These are phyloP conservation scores for Hippophae tibetana DNA, from an alignment of 306 rosid species.

Conservation along the genomic window DNA sequence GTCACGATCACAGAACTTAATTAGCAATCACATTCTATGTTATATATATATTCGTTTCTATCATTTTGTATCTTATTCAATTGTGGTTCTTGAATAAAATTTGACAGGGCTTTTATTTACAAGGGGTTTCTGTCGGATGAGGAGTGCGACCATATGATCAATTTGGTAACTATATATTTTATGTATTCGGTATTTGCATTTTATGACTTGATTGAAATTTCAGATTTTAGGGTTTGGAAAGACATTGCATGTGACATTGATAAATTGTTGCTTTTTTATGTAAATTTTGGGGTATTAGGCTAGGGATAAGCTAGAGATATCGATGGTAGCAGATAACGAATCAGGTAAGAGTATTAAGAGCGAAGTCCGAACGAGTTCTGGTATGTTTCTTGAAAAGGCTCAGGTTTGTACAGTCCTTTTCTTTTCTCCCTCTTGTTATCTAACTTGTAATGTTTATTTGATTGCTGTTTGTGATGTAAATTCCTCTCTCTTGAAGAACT, in stretches of 20 bases:
- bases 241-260: too few relatives aligned
- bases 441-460: neutral
- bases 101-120: conserved; percentile 75
- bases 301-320: conserved; percentile 64
- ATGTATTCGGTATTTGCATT: neutral
- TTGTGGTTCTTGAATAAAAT: conserved; percentile 1
- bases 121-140: conserved; percentile 54
- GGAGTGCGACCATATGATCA: conserved; percentile 77
- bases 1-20: too few relatives aligned
- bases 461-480: neutral
- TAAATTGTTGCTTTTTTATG: neutral
- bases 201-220: neutral
- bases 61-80: neutral
- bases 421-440: too few relatives aligned
- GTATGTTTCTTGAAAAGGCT: conserved; percentile 68
- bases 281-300: conserved; percentile 43
- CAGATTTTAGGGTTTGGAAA: neutral
- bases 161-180: conserved; percentile 36
- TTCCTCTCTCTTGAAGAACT: too few relatives aligned
- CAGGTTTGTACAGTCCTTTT: conserved; percentile 36
- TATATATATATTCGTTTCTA: neutral
- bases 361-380: conserved; percentile 87
- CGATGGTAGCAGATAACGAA: conserved; percentile 88
- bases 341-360: conserved; percentile 75
- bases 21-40: neutral